Base-by-base conservation (phyloP, 2,329 filamentous ascomycete genomes). In the Colletotrichum gloeosporioides region DNA sequence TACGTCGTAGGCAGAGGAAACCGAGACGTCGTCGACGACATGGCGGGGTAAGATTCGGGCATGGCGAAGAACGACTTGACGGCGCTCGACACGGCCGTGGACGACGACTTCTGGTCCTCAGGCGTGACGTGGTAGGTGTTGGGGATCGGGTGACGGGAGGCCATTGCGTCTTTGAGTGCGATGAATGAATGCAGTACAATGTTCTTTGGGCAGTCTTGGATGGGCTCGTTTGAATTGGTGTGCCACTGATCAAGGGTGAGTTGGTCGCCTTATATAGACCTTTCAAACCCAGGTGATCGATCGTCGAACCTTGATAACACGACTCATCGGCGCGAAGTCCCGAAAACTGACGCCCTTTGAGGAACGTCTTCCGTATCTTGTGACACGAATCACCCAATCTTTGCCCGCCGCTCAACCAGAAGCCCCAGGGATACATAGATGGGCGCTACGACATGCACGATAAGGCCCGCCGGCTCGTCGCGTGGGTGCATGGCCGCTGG, bases 121-220 rank as follows among this genome's bases (percentile, higher is more conserved):
- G 57, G 9, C 8, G 64, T 15, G 4, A 18, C 27, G 39, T 15
- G 18, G 57, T 74, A 74, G 39, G n/a, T 25, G 25, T 70, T 64
- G 29, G 66, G 71, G 55, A 74, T 27, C 7, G 71, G 71, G 66
- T 70, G 68, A 9, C 66, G 71, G 18, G 71, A 74, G 22, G 71
- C 66, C 66, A 70, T 74, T 57, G 57, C 13, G 15, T 36, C 25
- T n/a, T 16, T 13, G 44, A 53, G n/a, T 39, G 62, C 34, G n/a
- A 31, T n/a, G 31, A 5, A 29, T 18, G 59, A 4, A n/a, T 22
- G 34, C 39, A 49, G 39, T 64, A 16, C 6, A 4, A 10, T 13
- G 6, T 16, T 0, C 0, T 8, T 16, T 9, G n/a, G 29, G 2
- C 0, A 6, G 18, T 25, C 18, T 62, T 3, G 12, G 8, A 22